These are phyloP conservation scores for Dacryopinax spathularia DNA, from an alignment of 768 basidiomycete species.

Conservation along the genomic window DNA sequence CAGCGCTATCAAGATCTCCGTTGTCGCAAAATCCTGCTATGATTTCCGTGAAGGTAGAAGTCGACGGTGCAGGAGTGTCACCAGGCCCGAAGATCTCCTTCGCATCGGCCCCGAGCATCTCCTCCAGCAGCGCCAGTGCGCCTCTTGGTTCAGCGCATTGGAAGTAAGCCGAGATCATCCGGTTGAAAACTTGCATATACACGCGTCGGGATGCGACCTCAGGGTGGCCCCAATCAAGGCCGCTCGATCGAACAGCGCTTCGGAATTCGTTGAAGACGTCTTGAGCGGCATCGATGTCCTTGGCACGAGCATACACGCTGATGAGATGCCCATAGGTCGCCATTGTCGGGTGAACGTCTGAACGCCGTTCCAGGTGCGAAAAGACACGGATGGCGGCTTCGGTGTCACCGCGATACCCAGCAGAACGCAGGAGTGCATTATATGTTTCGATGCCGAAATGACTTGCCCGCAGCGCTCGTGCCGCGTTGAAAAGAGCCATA, in stretches of 20 bases:
- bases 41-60: constrained; percentile 49
- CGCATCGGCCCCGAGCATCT: constrained; percentile 41
- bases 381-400: constrained; percentile 52
- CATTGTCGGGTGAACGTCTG: constrained; percentile 17
- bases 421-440: constrained; percentile 43
- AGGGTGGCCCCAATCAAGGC: constrained; percentile 22
- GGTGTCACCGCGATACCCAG: constrained; percentile 41
- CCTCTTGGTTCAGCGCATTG: constrained; percentile 43
- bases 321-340: constrained; percentile 42
- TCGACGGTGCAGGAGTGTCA: constrained; percentile 42
- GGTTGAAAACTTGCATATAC: constrained; percentile 48
- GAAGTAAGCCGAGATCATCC: constrained; percentile 67
- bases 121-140: constrained; percentile 50
- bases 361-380: constrained; percentile 38
- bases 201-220: constrained; percentile 12
- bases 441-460: constrained; percentile 29
- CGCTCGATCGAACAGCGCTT: constrained; percentile 27
- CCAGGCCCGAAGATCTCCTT: constrained; percentile 22
- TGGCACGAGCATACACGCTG: constrained; percentile 38
- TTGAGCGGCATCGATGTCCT: constrained; percentile 37
- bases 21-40: constrained; percentile 49
- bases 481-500: constrained; percentile 55
- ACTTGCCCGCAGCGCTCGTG: constrained; percentile 28
- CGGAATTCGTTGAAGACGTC: constrained; percentile 51
- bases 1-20: constrained; percentile 48